A percentile compares a stretch with the other conserved stretches of the same genome.
These are phyloP conservation scores for Oenanthe sinensis DNA, from an alignment of 129 eudicot genomes.

Conservation along the genomic window DNA sequence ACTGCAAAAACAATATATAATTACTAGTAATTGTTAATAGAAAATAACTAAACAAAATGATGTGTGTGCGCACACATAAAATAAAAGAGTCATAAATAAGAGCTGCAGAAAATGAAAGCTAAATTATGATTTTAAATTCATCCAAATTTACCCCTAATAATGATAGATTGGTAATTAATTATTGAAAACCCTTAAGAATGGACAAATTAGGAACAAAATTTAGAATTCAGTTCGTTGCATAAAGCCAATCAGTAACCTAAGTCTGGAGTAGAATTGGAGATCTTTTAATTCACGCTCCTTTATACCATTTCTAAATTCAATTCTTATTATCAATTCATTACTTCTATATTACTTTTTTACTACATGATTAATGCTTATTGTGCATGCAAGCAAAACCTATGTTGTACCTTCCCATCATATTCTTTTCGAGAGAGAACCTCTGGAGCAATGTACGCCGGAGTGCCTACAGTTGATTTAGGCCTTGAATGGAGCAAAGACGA, in stretches of 20 bases:
- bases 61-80: neutral
- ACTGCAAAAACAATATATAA: neutral
- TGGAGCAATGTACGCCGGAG: slow-evolving; percentile 95
- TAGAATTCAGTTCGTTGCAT: neutral
- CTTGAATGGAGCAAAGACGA: slow-evolving; percentile 94
- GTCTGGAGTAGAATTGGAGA: neutral
- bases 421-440: slow-evolving; percentile 94
- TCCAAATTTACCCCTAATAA: neutral
- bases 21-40: neutral
- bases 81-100: neutral
- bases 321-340: neutral
- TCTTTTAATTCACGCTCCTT: neutral
- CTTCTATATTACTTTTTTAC: neutral
- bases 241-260: neutral
- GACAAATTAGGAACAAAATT: neutral
- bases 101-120: neutral
- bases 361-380: neutral
- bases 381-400: neutral
- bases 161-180: neutral
- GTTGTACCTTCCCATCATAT: slow-evolving; percentile 71
- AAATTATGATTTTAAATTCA: neutral
- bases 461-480: slow-evolving; percentile 96
- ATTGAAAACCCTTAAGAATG: neutral
- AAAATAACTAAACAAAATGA: neutral
- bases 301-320: neutral